Conservation (phyloP, 2,329 filamentous ascomycete species). For the Hirsutella rhossiliensis region DNA sequence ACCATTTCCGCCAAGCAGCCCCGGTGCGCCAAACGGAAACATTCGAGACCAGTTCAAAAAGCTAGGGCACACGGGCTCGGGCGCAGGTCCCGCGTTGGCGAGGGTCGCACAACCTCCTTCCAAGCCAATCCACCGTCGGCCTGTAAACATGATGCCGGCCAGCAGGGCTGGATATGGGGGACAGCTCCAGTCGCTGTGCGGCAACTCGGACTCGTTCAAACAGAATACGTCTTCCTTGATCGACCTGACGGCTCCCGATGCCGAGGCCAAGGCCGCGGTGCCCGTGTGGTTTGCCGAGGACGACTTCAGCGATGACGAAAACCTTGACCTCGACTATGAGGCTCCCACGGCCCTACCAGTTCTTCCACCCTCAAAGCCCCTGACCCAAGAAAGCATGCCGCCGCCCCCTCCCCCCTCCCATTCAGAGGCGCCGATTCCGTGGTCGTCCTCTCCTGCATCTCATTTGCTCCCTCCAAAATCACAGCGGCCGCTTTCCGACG, state of each 20-base stretch:
- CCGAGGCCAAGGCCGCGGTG: constrained; percentile 13
- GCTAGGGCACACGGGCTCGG: constrained; percentile 21
- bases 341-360: constrained; percentile 40
- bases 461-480: constrained; percentile 28
- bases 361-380: constrained; percentile 12
- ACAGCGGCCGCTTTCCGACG: constrained; percentile 5
- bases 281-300: constrained; percentile 58
- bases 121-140: constrained; percentile 15
- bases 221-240: constrained; percentile 14
- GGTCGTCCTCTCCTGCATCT: constrained; percentile 56
- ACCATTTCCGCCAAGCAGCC: constrained; percentile 46
- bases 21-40: constrained; percentile 28
- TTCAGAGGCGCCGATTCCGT: constrained; percentile 37
- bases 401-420: constrained; percentile 16
- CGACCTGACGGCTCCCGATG: constrained; percentile 20
- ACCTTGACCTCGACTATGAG: constrained; percentile 59
- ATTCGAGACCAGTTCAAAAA: constrained; percentile 40
- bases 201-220: constrained; percentile 34
- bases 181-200: constrained; percentile 29
- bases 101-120: constrained; percentile 18
- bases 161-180: constrained; percentile 6
- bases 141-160: constrained; percentile 19
- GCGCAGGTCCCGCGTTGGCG: constrained; percentile 25
- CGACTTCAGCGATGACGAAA: constrained; percentile 77
- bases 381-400: constrained; percentile 13